These are phyloP conservation scores for Colletotrichum liaoningense DNA, from an alignment of 2,329 filamentous ascomycete genomes.

Conservation along the genomic window DNA sequence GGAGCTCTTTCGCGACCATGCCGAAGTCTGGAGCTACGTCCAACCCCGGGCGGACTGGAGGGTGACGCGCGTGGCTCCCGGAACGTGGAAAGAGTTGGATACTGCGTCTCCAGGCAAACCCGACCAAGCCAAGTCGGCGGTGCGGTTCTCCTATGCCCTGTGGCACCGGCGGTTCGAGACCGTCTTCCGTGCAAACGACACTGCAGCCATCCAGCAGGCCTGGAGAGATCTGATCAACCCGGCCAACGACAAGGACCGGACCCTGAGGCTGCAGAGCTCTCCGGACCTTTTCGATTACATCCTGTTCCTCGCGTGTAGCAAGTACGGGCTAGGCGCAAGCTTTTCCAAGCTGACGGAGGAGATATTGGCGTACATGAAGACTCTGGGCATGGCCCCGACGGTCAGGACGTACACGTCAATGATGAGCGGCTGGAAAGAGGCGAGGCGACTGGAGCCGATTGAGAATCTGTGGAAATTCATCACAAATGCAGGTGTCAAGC, in stretches of 20 bases:
- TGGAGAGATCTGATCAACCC: conserved; percentile 48
- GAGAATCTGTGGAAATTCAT: conserved; percentile 77
- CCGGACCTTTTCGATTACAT: conserved; percentile 53
- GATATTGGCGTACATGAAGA: conserved; percentile 55
- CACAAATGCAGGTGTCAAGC: conserved; percentile 63
- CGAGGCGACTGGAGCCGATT: conserved; percentile 69
- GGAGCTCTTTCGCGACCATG: conserved; percentile 15
- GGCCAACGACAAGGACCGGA: conserved; percentile 40
- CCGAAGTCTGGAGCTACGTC: conserved; percentile 28
- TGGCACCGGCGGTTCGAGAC: conserved; percentile 33
- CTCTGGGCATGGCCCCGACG: conserved; percentile 66
- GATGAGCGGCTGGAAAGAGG: conserved; percentile 75
- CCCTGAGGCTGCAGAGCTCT: conserved; percentile 44
- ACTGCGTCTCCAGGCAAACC: not conserved
- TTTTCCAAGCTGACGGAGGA: conserved; percentile 27
- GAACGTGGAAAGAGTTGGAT: conserved; percentile 5
- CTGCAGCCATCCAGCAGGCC: conserved; percentile 10
- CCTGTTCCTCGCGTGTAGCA: conserved; percentile 52
- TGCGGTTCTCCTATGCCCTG: conserved; percentile 22
- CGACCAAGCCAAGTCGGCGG: not conserved
- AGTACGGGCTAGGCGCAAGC: conserved; percentile 5
- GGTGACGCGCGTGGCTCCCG: conserved; percentile 17
- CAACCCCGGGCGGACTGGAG: conserved; percentile 29
- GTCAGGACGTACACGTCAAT: conserved; percentile 78
- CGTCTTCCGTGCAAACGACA: conserved; percentile 23